phyloP scores from a whole-genome alignment of 1,139 yeast species.

The Saccharomyces hybrid region DNA sequence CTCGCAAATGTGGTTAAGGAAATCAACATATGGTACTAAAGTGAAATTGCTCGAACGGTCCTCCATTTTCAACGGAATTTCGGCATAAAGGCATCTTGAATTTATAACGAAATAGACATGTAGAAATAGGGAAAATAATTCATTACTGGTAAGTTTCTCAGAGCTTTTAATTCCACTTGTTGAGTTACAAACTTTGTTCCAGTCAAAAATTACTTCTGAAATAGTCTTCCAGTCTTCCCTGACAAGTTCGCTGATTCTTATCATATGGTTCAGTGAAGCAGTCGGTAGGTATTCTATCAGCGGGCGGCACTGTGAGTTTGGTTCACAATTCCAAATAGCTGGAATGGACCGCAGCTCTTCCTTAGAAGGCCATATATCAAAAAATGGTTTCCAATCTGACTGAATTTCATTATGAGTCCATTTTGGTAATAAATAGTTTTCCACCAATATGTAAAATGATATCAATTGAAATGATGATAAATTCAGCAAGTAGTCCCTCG shows the following conservation, averaged over 20 bases:
- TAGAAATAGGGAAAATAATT: slow-evolving; percentile 37
- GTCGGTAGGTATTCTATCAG: slow-evolving; percentile 25
- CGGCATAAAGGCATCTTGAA: slow-evolving; percentile 83
- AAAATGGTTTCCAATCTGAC: slow-evolving; percentile 62
- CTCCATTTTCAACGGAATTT: slow-evolving; percentile 44
- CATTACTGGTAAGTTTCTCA: slow-evolving; percentile 9
- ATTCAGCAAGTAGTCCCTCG: slow-evolving; percentile 16
- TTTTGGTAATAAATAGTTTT: slow-evolving; percentile 28
- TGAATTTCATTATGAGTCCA: slow-evolving; percentile 26
- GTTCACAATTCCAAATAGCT: slow-evolving; percentile 39
- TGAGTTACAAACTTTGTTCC: slow-evolving; percentile 16
- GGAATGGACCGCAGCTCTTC: slow-evolving; percentile 46
- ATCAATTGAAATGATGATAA: slow-evolving; percentile 37
- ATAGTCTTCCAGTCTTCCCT: slow-evolving; percentile 23
- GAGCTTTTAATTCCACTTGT: neutral
- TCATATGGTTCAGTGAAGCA: slow-evolving; percentile 15
- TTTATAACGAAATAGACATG: slow-evolving; percentile 86
- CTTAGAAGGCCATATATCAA: slow-evolving; percentile 47
- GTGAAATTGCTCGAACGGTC: slow-evolving; percentile 59
- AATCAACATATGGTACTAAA: slow-evolving; percentile 87
- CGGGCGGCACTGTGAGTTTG: slow-evolving; percentile 4
- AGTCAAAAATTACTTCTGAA: slow-evolving; percentile 12
- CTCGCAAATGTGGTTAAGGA: slow-evolving; percentile 63
- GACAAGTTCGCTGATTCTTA: slow-evolving; percentile 16
- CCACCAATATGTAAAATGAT: slow-evolving; percentile 43